Conservation (phyloP, 345 rosid species). For the Citrus unshiu region DNA sequence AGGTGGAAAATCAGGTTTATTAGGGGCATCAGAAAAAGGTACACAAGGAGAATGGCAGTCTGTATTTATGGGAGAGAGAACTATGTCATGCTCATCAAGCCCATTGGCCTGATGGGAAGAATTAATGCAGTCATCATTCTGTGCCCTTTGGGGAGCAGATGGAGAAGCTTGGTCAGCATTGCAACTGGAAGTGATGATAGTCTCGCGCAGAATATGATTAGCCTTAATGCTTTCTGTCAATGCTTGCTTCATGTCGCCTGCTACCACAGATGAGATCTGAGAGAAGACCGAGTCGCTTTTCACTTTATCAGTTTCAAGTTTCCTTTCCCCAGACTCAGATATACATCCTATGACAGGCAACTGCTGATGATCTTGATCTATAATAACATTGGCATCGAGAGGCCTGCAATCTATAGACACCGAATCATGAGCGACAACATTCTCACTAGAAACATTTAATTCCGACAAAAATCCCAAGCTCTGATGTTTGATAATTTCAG, state of each 20-base stretch:
- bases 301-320: neutral
- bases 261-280: neutral
- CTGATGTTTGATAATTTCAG: conserved; percentile 1
- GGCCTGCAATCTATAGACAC: neutral
- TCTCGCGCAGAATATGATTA: neutral
- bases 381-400: neutral
- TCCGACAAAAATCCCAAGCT: neutral
- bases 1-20: neutral
- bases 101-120: neutral
- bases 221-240: neutral
- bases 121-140: neutral
- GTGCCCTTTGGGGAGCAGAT: neutral
- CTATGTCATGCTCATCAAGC: neutral
- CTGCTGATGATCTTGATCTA: neutral
- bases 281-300: neutral
- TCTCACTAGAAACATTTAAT: neutral
- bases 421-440: neutral
- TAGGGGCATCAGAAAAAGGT: neutral
- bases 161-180: neutral
- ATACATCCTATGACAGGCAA: neutral
- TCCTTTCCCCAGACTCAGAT: neutral
- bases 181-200: neutral
- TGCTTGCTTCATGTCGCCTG: neutral
- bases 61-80: neutral
- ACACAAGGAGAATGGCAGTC: neutral